Base-by-base conservation (phyloP, 2,329 filamentous ascomycete genomes). In the Alternaria conjuncta region DNA sequence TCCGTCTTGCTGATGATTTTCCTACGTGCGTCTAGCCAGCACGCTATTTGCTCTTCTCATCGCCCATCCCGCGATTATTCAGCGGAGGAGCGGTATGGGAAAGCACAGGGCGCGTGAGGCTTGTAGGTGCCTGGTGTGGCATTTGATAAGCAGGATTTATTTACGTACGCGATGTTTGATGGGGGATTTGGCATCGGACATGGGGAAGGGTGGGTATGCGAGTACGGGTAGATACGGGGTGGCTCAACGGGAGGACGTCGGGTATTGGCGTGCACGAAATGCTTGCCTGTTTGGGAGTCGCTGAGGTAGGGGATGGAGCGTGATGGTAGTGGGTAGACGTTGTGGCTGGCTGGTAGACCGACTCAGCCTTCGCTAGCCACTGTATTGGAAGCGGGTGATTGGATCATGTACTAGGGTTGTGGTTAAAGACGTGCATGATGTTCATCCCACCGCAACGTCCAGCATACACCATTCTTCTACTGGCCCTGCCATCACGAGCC, bases 11-110 rank as follows among this genome's bases (percentile, higher is more conserved):
- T 57, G 30, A 57, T 50, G n/a, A 20, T 41, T 18, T 50, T 20
- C 13, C 58, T 41, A 26, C 21, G 23, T 57, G 10, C 4, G 23
- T 32, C 26, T 7, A 41, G 36, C 45, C 32, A 50, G 25, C 45
- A 45, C 53, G 25, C 32, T 36, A 46, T 26, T 57, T 61, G 53
- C 58, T 61, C 58, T 61, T 61, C 58, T 61, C 58, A 61, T 61
- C 53, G 10, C 45, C 20, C 21, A 32, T 36, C 32, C 25, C 32
- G 30, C 13, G 58, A 61, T 61, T 55, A 57, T 57, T 61, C 58
- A 61, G 58, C 58, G 47, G 44, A 51, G 45, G 20, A 36, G 45
- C 53, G 32, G 58, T 57, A 41, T 53, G 30, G n/a, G 15, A 18
- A 21, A 20, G 20, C 18, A 23, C 13, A 12, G 49, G 32, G 49